phyloP scores from a whole-genome alignment of 1,139 yeast genomes.

The Lodderomyces jiufengensis region DNA sequence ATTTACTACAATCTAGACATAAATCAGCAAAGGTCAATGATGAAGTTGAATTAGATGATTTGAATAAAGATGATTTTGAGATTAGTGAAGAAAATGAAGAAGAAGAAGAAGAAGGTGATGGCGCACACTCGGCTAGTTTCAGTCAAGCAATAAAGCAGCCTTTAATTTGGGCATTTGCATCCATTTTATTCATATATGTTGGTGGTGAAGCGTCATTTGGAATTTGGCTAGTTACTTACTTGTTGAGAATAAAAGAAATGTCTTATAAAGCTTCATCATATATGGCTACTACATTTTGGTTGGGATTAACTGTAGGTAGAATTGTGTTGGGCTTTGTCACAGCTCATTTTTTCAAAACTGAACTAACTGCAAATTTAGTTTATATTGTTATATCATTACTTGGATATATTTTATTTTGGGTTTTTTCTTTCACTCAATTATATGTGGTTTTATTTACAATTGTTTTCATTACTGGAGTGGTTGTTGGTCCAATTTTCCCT shows the following conservation, averaged over 20 bases:
- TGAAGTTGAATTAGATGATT: conserved; percentile 12
- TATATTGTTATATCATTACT: conserved; percentile 27
- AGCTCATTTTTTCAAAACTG: conserved; percentile 43
- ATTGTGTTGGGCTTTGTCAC: conserved; percentile 59
- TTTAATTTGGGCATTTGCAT: conserved; percentile 46
- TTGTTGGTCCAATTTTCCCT: conserved; percentile 80
- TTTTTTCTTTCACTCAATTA: conserved; percentile 19
- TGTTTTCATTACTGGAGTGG: conserved; percentile 58
- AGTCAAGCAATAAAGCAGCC: conserved; percentile 37
- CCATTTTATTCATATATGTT: conserved; percentile 53
- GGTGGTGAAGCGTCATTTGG: conserved; percentile 73
- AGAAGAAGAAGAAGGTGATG: conserved; percentile 17
- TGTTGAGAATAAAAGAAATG: conserved; percentile 46
- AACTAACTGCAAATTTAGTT: conserved; percentile 39
- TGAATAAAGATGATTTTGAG: conserved; percentile 12
- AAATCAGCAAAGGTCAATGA: conserved; percentile 1
- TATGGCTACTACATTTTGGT: conserved; percentile 64
- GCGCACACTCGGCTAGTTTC: conserved; percentile 19
- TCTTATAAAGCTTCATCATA: conserved; percentile 50
- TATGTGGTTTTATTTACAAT: conserved; percentile 22
- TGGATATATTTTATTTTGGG: conserved; percentile 32
- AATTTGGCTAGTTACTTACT: conserved; percentile 60
- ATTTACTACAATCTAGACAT: conserved; percentile 18
- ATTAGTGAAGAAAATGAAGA: conserved; percentile 12
- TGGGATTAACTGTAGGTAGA: conserved; percentile 62